A percentile compares a stretch with the other conserved stretches of the same genome.
phyloP scores from a whole-genome alignment of 2,329 filamentous ascomycete species.

The Domatiomyces globalis region DNA sequence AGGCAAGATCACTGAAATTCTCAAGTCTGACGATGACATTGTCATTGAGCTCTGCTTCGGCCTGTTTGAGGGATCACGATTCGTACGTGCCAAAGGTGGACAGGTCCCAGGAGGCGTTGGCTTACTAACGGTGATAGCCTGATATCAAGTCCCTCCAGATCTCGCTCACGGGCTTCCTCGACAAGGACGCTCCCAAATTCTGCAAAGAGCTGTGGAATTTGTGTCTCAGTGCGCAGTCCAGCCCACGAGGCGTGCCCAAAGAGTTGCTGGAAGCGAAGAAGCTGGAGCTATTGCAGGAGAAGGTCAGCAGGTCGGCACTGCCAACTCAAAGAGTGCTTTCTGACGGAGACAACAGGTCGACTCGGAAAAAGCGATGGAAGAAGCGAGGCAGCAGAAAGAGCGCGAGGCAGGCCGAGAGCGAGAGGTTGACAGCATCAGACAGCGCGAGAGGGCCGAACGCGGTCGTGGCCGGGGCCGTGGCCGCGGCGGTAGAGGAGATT shows the following conservation, averaged over 20 bases:
- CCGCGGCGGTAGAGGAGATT: constrained; percentile 24
- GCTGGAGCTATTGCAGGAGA: constrained; percentile 82
- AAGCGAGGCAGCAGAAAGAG: constrained; percentile 35
- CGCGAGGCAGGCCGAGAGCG: constrained; percentile 45
- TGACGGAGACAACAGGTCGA: constrained; percentile 20
- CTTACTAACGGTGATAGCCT: constrained; percentile 43
- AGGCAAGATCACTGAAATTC: constrained; percentile 67
- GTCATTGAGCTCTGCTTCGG: constrained; percentile 72
- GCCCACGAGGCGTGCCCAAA: constrained; percentile 80
- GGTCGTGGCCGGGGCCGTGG: constrained; percentile 23
- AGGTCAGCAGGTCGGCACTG: constrained; percentile 41
- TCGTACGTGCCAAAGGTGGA: constrained; percentile 42
- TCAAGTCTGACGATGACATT: constrained; percentile 90
- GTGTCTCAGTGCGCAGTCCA: constrained; percentile 76
- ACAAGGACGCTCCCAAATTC: constrained; percentile 76
- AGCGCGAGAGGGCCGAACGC: constrained; percentile 30
- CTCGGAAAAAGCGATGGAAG: constrained; percentile 36
- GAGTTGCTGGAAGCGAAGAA: constrained; percentile 95
- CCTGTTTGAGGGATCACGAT: constrained; percentile 56
- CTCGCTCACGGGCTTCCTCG: constrained; percentile 84
- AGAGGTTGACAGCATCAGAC: constrained; percentile 53
- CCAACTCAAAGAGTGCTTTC: background rate
- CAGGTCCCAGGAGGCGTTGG: background rate
- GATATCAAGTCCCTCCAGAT: constrained; percentile 94
- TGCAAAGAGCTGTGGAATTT: constrained; percentile 91